Percentiles rank a stretch among this genome's conserved stretches.
These are phyloP conservation scores for Cicer pinnatifidum DNA, from an alignment of 306 rosid genomes.

Conservation along the genomic window DNA sequence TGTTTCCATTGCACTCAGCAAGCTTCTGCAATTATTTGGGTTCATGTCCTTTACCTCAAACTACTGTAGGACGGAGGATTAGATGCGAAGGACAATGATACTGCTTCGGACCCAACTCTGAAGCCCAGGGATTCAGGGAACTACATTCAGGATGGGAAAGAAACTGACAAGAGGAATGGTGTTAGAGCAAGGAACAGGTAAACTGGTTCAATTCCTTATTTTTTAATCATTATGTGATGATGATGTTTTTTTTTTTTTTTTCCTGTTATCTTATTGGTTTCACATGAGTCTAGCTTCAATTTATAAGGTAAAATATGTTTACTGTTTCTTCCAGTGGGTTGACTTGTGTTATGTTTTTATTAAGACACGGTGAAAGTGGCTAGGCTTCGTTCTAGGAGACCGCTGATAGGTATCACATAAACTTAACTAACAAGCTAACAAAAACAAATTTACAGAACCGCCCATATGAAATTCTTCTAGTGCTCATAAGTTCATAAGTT, in stretches of 20 bases:
- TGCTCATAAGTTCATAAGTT: constrained; percentile 17
- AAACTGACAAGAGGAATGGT: constrained; percentile 69
- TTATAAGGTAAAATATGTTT: constrained; percentile 1
- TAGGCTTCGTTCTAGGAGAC: constrained; percentile 21
- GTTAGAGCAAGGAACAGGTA: constrained; percentile 74
- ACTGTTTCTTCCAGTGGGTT: constrained; percentile 16
- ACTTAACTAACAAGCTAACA: neutral
- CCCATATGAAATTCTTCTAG: neutral
- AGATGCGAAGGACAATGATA: constrained; percentile 61
- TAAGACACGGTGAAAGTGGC: neutral
- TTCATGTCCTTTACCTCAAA: constrained; percentile 99
- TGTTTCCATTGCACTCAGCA: constrained; percentile 95
- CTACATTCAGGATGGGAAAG: constrained; percentile 60
- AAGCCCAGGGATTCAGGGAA: constrained; percentile 60
- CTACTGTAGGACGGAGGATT: constrained; percentile 99
- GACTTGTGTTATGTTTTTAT: constrained; percentile 33
- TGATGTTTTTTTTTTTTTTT: neutral
- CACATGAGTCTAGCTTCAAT: constrained; percentile 12
- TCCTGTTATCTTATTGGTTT: neutral
- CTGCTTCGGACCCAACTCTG: constrained; percentile 60
- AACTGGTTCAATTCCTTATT: constrained; percentile 24
- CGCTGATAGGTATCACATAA: constrained; percentile 6
- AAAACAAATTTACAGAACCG: constrained; percentile 14
- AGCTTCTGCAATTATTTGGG: constrained; percentile 99
- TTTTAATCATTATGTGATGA: neutral